Evolutionary conservation across 2,329 filamentous ascomycete species (phyloP).

Genomic region (Raffaelea ambrosiae): DNA sequence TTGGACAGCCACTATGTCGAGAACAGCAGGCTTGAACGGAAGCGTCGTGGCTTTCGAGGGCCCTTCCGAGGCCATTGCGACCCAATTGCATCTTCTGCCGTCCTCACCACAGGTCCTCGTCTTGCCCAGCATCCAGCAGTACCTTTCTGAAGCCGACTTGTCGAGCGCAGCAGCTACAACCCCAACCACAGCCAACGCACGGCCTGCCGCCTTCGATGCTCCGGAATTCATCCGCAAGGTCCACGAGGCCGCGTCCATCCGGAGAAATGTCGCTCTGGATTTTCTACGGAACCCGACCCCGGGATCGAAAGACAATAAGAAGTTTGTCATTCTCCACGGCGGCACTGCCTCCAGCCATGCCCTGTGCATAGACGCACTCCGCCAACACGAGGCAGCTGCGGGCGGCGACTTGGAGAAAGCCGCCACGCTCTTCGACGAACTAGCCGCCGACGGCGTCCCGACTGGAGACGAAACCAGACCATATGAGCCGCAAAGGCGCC

Average conservation of each 20-base stretch:
- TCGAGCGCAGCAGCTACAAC: too few relatives aligned
- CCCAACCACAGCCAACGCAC: background rate
- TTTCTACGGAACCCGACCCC: slow-evolving; percentile 39
- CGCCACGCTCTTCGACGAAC: slow-evolving; percentile 38
- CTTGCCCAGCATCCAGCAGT: slow-evolving; percentile 42
- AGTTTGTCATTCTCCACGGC: slow-evolving; percentile 52
- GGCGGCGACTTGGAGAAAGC: slow-evolving; percentile 40
- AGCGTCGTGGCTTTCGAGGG: slow-evolving; percentile 55
- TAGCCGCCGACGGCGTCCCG: slow-evolving; percentile 39
- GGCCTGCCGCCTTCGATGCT: slow-evolving; percentile 22
- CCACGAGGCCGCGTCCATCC: slow-evolving; percentile 39
- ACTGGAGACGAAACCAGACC: too few relatives aligned
- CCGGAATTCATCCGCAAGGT: slow-evolving; percentile 36
- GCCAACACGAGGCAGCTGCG: slow-evolving; percentile 34
- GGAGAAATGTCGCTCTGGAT: slow-evolving; percentile 37
- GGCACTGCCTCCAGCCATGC: slow-evolving; percentile 46
- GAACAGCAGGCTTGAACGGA: slow-evolving; percentile 22
- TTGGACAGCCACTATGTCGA: background rate
- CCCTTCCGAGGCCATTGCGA: slow-evolving; percentile 40
- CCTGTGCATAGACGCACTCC: slow-evolving; percentile 46
- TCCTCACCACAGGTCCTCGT: slow-evolving; percentile 49
- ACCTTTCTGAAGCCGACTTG: slow-evolving; percentile 26
- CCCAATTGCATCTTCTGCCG: slow-evolving; percentile 52
- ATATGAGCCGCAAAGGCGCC: slow-evolving; percentile 5
- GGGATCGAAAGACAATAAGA: slow-evolving; percentile 29